Evolutionary conservation across 192 early-diverging fungal species (phyloP).

Genomic region (Gryganskiella cystojenkinii): DNA sequence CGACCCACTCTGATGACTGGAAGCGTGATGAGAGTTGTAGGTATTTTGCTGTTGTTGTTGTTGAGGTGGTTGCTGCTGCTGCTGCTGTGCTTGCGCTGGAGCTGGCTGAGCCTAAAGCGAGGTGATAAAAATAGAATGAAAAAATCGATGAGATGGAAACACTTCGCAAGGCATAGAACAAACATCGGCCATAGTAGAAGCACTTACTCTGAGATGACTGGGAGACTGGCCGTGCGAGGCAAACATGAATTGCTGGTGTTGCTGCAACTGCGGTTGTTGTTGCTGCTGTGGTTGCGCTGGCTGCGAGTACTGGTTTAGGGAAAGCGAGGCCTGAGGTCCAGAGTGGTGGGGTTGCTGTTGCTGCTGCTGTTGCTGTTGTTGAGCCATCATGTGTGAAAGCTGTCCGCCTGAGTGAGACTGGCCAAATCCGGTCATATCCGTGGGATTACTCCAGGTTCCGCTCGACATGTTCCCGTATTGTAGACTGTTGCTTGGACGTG

Average conservation of each 20-base stretch:
- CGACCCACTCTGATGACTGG: constrained; percentile 32
- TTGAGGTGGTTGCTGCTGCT: constrained; percentile 29
- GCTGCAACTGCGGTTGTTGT: constrained; percentile 31
- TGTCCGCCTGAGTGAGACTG: constrained; percentile 38
- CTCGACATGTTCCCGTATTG: constrained; percentile 38
- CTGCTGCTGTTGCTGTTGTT: constrained; percentile 22
- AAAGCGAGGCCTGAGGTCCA: constrained; percentile 28
- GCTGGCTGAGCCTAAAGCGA: constrained; percentile 2
- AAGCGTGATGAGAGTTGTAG: constrained; percentile 37
- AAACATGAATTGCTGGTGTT: constrained; percentile 39
- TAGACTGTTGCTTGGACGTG: constrained; percentile 23
- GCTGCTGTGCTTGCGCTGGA: constrained; percentile 8
- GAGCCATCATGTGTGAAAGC: constrained; percentile 38
- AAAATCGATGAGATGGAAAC: neutral
- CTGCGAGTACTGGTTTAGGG: constrained; percentile 40
- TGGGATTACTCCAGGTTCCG: constrained; percentile 27
- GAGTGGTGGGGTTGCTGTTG: constrained; percentile 31
- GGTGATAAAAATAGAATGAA: neutral
- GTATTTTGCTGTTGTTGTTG: constrained; percentile 31
- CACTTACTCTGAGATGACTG: constrained; percentile 29
- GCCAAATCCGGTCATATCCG: constrained; percentile 32
- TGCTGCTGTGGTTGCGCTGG: constrained; percentile 24
- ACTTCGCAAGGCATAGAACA: neutral
- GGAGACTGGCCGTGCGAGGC: constrained; percentile 23
- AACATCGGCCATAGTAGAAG: neutral